Evolutionary conservation across 2,329 filamentous ascomycete species (phyloP).

Genomic region (Epichloe baconii): DNA sequence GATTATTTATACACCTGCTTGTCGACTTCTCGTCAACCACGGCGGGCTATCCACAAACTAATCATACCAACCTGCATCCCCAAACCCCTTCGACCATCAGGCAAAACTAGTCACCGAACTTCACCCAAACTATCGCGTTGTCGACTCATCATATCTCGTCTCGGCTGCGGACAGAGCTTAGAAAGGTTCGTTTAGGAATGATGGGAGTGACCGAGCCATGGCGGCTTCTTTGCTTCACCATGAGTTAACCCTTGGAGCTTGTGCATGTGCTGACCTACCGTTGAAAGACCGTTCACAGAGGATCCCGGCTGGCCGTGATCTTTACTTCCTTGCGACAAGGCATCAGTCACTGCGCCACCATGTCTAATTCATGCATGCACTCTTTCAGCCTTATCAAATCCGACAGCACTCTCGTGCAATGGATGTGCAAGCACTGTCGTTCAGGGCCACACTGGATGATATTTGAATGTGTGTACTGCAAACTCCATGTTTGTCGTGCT

Average conservation of each 20-base stretch:
- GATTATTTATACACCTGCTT: background rate
- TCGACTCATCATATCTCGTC: no score
- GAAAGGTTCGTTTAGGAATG: no score
- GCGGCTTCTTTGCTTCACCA: background rate
- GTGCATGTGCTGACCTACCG: background rate
- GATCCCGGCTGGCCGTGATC: background rate
- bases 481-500: slow-evolving; percentile 48
- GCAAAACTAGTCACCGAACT: no score
- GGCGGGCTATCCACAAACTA: background rate
- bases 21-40: background rate
- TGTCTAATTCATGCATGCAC: slow-evolving; percentile 46
- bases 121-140: no score
- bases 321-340: background rate
- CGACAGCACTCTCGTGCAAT: slow-evolving; percentile 51
- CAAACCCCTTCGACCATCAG: no score
- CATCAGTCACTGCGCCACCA: slow-evolving; percentile 13
- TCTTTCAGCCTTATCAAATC: slow-evolving; percentile 54
- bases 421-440: slow-evolving; percentile 51
- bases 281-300: background rate
- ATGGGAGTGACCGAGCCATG: background rate
- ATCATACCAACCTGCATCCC: no score
- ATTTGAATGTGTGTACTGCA: slow-evolving; percentile 57
- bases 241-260: no score
- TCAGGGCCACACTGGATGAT: slow-evolving; percentile 55
- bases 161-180: no score